phyloP scores from a whole-genome alignment of 179 eudicot genomes.

The Nepenthes alata region DNA sequence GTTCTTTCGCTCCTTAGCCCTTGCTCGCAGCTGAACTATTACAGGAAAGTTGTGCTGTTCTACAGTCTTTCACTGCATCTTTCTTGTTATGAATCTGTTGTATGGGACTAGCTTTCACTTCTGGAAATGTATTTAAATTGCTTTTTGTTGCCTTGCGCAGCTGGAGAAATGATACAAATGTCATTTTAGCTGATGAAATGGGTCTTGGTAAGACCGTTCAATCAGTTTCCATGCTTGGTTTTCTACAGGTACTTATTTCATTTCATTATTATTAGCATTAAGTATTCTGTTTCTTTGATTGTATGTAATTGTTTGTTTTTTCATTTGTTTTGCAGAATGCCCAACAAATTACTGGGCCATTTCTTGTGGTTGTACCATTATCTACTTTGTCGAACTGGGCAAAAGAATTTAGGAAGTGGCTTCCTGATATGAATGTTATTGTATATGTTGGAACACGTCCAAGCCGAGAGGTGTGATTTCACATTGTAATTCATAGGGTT shows the following conservation, averaged over 20 bases:
- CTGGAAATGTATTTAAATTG: background rate
- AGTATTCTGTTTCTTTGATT: background rate
- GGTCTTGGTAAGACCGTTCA: conserved; percentile 99
- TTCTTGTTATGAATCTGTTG: conserved; percentile 2
- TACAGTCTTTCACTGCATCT: too few species aligned
- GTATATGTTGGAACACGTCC: conserved; percentile 97
- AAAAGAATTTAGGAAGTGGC: conserved; percentile 97
- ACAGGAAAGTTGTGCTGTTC: too few species aligned
- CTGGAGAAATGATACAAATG: conserved; percentile 99
- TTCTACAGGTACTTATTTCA: conserved; percentile 53
- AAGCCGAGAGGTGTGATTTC: conserved; percentile 69
- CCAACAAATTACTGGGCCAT: conserved; percentile 91
- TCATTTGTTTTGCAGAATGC: conserved; percentile 53
- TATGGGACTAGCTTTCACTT: background rate
- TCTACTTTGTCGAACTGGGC: conserved; percentile 99
- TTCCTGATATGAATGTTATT: conserved; percentile 81
- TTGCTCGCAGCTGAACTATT: too few species aligned
- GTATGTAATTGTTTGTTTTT: conserved; percentile 5
- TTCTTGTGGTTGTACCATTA: conserved; percentile 94
- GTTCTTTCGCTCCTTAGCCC: too few species aligned
- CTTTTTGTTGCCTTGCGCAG: conserved; percentile 27
- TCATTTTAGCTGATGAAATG: conserved; percentile 99
- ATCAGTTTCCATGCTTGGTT: conserved; percentile 99
- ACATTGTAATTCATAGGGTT: too few species aligned
- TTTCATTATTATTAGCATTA: background rate